phyloP scores from a whole-genome alignment of 129 eudicot species.

The Mikania micrantha region DNA sequence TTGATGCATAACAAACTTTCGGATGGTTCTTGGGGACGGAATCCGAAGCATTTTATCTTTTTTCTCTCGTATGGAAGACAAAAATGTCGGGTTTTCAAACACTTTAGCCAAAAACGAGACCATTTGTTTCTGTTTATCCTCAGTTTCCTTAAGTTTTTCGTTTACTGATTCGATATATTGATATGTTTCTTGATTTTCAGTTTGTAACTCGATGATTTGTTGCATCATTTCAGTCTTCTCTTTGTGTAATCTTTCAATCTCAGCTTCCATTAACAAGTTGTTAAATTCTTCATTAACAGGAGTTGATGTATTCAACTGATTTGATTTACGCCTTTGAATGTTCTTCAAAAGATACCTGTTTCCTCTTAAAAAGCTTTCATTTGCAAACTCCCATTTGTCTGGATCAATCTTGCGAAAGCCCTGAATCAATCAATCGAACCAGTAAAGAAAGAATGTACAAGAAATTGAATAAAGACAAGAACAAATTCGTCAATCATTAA shows the following conservation, averaged over 20 bases:
- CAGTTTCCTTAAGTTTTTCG: conserved; percentile 64
- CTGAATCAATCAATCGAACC: conserved; percentile 24
- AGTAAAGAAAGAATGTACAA: background rate
- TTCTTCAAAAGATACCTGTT: conserved; percentile 58
- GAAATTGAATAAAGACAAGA: background rate
- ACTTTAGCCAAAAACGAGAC: conserved; percentile 68
- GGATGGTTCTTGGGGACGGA: conserved; percentile 35
- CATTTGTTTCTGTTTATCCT: conserved; percentile 71
- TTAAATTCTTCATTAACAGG: conserved; percentile 13
- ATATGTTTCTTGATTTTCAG: conserved; percentile 51
- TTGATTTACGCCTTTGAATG: conserved; percentile 70
- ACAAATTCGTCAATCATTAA: background rate
- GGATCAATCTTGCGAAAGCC: conserved; percentile 80
- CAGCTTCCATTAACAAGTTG: conserved; percentile 34
- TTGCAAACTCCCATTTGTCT: conserved; percentile 86
- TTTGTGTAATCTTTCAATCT: conserved; percentile 47
- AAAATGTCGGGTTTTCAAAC: conserved; percentile 42
- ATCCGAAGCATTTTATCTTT: conserved; percentile 22
- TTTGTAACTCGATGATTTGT: conserved; percentile 60
- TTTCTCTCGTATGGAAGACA: conserved; percentile 13
- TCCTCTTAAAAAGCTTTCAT: conserved; percentile 56
- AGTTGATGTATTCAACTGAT: background rate
- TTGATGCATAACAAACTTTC: conserved; percentile 56
- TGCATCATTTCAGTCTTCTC: conserved; percentile 69
- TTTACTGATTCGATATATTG: conserved; percentile 51